phyloP scores from a whole-genome alignment of 2,329 filamentous ascomycete species.

The Pseudomassariella vexata region DNA sequence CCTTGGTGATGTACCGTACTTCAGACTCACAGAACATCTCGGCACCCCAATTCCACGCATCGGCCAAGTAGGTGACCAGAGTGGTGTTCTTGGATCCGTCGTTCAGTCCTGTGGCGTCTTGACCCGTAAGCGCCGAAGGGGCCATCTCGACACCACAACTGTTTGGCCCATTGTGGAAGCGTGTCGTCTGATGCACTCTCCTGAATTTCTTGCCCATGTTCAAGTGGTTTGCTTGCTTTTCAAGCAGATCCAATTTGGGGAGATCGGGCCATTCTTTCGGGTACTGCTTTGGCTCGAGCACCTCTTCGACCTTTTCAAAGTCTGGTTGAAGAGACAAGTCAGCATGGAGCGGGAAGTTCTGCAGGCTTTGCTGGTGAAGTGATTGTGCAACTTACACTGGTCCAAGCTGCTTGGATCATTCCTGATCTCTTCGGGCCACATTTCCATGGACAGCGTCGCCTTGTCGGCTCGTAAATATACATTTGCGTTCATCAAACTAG shows the following conservation, averaged over 20 bases:
- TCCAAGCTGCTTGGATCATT: slow-evolving; percentile 34
- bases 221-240: slow-evolving; percentile 49
- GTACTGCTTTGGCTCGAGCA: slow-evolving; percentile 55
- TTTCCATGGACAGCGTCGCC: slow-evolving; percentile 42
- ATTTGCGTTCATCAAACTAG: slow-evolving; percentile 62
- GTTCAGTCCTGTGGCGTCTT: slow-evolving; percentile 60
- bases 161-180: slow-evolving; percentile 56
- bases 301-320: slow-evolving; percentile 47
- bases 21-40: slow-evolving; percentile 67
- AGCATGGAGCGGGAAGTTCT: background rate
- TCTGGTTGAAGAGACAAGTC: slow-evolving; percentile 30
- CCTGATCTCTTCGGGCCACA: slow-evolving; percentile 55
- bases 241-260: slow-evolving; percentile 51
- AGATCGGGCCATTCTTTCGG: slow-evolving; percentile 51
- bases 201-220: slow-evolving; percentile 48
- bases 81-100: slow-evolving; percentile 64
- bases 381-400: slow-evolving; percentile 37
- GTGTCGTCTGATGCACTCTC: slow-evolving; percentile 55
- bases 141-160: slow-evolving; percentile 60
- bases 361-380: slow-evolving; percentile 4
- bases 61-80: slow-evolving; percentile 60
- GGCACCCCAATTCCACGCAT: slow-evolving; percentile 68
- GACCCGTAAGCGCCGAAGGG: slow-evolving; percentile 52
- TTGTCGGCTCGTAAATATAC: slow-evolving; percentile 57
- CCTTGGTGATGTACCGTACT: slow-evolving; percentile 55